phyloP scores from a whole-genome alignment of 768 basidiomycete species.

The Suillus sp. region DNA sequence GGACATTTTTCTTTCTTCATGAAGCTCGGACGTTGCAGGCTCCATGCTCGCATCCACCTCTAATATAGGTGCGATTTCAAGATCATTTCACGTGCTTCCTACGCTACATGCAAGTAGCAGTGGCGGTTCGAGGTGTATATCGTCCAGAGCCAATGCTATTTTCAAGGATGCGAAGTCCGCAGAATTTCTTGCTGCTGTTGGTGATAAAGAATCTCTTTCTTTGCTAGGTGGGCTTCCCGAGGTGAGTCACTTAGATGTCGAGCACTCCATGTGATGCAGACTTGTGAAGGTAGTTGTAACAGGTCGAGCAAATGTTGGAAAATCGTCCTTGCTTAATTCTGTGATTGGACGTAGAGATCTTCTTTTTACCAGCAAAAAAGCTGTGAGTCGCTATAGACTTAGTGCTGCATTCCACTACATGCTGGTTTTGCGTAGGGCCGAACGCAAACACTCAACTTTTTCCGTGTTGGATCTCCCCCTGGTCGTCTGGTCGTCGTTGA shows the following conservation, averaged over 20 bases:
- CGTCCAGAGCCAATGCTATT: conserved; percentile 7
- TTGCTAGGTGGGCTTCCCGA: conserved; percentile 27
- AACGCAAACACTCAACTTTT: conserved; percentile 75
- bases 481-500: conserved; percentile 72
- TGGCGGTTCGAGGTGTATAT: background rate
- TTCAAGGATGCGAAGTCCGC: conserved; percentile 30
- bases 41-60: background rate
- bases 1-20: background rate
- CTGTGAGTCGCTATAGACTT: conserved; percentile 45
- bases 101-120: background rate
- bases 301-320: conserved; percentile 82
- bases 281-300: conserved; percentile 5
- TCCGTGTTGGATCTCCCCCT: conserved; percentile 55
- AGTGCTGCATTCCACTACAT: background rate
- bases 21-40: background rate
- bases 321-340: conserved; percentile 73
- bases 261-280: background rate
- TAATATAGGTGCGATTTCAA: background rate
- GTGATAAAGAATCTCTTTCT: conserved; percentile 21
- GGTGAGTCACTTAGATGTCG: conserved; percentile 22
- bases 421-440: conserved; percentile 50
- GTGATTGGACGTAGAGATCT: conserved; percentile 60
- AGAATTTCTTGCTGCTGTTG: conserved; percentile 30
- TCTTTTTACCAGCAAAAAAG: conserved; percentile 66
- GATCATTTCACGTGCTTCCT: background rate